A percentile compares a stretch with the other conserved stretches of the same genome.
These are phyloP conservation scores for Ophiostoma novo-ulmi DNA, from an alignment of 2,329 filamentous ascomycete species.

Conservation along the genomic window DNA sequence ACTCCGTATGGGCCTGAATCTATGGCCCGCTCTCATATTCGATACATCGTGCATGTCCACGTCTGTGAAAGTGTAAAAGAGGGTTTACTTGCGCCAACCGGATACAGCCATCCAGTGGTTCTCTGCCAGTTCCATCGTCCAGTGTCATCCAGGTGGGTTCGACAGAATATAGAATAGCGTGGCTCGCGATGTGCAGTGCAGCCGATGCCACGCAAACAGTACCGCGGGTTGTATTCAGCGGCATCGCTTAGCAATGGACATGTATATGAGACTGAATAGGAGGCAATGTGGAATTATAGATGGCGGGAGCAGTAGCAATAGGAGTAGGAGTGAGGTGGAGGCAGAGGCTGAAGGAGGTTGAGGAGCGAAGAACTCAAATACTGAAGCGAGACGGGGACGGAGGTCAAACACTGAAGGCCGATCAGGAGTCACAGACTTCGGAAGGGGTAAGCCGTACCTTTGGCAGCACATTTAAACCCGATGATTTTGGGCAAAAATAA, in stretches of 20 bases:
- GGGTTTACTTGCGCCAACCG: background rate
- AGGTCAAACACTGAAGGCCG: conserved; percentile 6
- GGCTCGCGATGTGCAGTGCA: conserved; percentile 8
- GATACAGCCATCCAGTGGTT: background rate
- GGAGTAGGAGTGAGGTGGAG: background rate
- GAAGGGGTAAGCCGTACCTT: background rate
- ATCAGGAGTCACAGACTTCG: conserved; percentile 9
- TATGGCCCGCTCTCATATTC: background rate
- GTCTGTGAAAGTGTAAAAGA: background rate
- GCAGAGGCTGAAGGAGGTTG: background rate
- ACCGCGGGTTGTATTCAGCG: background rate
- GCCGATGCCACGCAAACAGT: background rate
- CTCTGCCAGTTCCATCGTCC: background rate
- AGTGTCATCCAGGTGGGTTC: background rate
- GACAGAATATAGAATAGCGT: background rate
- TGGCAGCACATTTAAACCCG: background rate
- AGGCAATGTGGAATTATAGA: background rate
- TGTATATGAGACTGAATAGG: background rate
- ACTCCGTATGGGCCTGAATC: background rate
- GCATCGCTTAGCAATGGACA: background rate
- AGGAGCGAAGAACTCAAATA: background rate
- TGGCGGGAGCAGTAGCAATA: background rate
- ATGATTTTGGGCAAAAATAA: background rate
- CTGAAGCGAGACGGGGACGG: conserved; percentile 9
- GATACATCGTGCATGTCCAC: background rate